Conservation (phyloP, 352 stramenopile genomes). For the Phytophthora pinifolia region DNA sequence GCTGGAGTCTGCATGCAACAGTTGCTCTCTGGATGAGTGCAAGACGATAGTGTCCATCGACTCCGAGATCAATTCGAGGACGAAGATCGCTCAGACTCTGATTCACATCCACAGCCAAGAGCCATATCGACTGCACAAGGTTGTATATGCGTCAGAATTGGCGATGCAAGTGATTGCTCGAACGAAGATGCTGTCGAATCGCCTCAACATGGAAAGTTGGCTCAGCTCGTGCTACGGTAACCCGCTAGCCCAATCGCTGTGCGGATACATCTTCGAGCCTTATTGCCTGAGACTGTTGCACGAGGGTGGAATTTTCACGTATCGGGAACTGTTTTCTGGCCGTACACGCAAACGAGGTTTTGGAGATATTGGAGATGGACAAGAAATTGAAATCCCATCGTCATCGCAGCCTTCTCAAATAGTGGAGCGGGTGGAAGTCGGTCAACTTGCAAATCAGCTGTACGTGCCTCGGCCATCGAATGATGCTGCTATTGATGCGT, state of each 20-base stretch:
- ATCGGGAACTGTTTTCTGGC: slow-evolving; percentile 22
- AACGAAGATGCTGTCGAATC: slow-evolving; percentile 28
- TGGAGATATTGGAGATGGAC: too few species aligned
- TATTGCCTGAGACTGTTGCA: slow-evolving; percentile 38
- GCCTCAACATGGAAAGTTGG: slow-evolving; percentile 30
- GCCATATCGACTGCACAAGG: slow-evolving; percentile 26
- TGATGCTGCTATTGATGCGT: slow-evolving; percentile 34
- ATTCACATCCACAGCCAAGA: slow-evolving; percentile 40
- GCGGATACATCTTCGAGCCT: slow-evolving; percentile 39
- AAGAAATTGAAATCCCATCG: slow-evolving; percentile 20
- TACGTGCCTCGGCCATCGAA: slow-evolving; percentile 33
- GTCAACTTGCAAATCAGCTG: slow-evolving; percentile 1
- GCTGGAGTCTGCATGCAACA: slow-evolving; percentile 21
- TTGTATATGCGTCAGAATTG: slow-evolving; percentile 35
- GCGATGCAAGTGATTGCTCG: slow-evolving; percentile 40
- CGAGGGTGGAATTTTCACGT: slow-evolving; percentile 25
- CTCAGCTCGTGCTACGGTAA: slow-evolving; percentile 30
- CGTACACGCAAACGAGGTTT: slow-evolving; percentile 9
- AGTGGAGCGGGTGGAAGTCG: slow-evolving; percentile 23
- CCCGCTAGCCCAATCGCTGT: slow-evolving; percentile 32
- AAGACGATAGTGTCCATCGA: slow-evolving; percentile 30
- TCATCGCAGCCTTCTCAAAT: slow-evolving; percentile 19
- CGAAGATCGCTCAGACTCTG: slow-evolving; percentile 33
- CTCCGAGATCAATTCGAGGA: slow-evolving; percentile 28
- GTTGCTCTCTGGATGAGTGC: slow-evolving; percentile 36